phyloP scores from a whole-genome alignment of 805 yeast species.

The Deakozyma indianensis region DNA sequence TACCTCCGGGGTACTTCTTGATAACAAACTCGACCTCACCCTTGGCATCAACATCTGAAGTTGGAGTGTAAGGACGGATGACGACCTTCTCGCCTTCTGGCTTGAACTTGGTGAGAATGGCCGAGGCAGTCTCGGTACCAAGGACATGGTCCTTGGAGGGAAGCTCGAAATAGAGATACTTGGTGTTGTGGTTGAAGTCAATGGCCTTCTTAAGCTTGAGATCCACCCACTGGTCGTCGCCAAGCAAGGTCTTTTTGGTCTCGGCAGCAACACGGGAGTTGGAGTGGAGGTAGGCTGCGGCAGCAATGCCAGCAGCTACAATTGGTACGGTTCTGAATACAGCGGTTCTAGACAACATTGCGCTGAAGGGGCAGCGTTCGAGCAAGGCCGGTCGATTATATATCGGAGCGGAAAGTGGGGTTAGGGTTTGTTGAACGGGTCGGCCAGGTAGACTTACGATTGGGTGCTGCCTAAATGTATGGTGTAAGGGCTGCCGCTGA shows the following conservation, averaged over 20 bases:
- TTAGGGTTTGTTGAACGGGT: neutral
- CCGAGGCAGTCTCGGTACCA: slow-evolving; percentile 71
- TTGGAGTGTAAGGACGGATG: slow-evolving; percentile 74
- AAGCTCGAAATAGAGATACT: slow-evolving; percentile 55
- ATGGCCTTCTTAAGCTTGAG: slow-evolving; percentile 12
- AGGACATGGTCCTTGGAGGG: slow-evolving; percentile 45
- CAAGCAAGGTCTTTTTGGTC: slow-evolving; percentile 12
- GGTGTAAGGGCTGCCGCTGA: too few relatives aligned
- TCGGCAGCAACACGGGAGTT: slow-evolving; percentile 14
- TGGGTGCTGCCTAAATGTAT: too few relatives aligned
- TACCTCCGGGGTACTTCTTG: slow-evolving; percentile 76
- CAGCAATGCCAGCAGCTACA: slow-evolving; percentile 33
- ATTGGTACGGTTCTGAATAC: slow-evolving; percentile 20
- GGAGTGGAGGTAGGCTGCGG: slow-evolving; percentile 23
- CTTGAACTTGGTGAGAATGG: slow-evolving; percentile 65
- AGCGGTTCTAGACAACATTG: neutral
- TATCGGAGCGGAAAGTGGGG: neutral
- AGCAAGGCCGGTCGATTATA: neutral
- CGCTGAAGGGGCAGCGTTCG: neutral
- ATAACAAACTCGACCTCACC: slow-evolving; percentile 72
- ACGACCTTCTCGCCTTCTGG: slow-evolving; percentile 64
- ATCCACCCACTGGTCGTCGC: slow-evolving; percentile 18
- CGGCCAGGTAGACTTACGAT: neutral
- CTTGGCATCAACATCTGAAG: slow-evolving; percentile 48
- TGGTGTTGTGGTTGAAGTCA: slow-evolving; percentile 28